Percentiles rank a stretch among this genome's conserved stretches.
Evolutionary conservation across 176 grass and related monocot species (phyloP).

Genomic region (Tillandsia leiboldiana): DNA sequence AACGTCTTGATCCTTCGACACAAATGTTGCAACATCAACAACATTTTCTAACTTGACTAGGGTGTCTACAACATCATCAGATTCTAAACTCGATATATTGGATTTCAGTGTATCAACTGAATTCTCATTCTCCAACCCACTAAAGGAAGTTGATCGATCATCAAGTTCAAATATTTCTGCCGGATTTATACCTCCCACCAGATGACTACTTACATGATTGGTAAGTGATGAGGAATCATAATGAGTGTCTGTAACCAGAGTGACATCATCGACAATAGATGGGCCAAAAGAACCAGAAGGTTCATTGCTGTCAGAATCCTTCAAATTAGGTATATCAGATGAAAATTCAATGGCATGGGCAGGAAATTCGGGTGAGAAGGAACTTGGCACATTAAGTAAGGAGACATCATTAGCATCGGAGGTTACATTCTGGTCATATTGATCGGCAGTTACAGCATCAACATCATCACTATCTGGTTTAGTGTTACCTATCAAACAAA

Average conservation of each 20-base stretch:
- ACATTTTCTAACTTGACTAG: slow-evolving; percentile 13
- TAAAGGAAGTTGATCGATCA: not conserved
- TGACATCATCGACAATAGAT: not conserved
- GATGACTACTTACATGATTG: slow-evolving; percentile 2
- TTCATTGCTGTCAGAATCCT: not conserved
- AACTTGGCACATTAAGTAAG: not conserved
- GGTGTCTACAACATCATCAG: slow-evolving; percentile 31
- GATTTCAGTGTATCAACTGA: slow-evolving; percentile 24
- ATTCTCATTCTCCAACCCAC: slow-evolving; percentile 25
- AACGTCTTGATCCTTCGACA: slow-evolving; percentile 1
- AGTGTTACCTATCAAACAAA: not conserved
- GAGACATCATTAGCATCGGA: slow-evolving; percentile 9
- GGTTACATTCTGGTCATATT: slow-evolving; percentile 13
- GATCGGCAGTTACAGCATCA: slow-evolving; percentile 5
- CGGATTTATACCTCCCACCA: slow-evolving; percentile 23
- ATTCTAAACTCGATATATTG: slow-evolving; percentile 33
- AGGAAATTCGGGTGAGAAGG: not conserved
- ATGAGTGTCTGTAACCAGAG: not conserved
- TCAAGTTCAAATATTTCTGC: slow-evolving; percentile 26
- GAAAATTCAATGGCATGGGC: not conserved
- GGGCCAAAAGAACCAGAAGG: slow-evolving; percentile 4
- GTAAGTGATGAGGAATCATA: not conserved
- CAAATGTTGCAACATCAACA: not conserved
- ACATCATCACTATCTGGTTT: not conserved
- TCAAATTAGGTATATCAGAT: not conserved